Evolutionary conservation across 805 yeast genomes (phyloP), one percentile per base, ranked within the genome.

Genomic region (Suhomyces prunicola): DNA sequence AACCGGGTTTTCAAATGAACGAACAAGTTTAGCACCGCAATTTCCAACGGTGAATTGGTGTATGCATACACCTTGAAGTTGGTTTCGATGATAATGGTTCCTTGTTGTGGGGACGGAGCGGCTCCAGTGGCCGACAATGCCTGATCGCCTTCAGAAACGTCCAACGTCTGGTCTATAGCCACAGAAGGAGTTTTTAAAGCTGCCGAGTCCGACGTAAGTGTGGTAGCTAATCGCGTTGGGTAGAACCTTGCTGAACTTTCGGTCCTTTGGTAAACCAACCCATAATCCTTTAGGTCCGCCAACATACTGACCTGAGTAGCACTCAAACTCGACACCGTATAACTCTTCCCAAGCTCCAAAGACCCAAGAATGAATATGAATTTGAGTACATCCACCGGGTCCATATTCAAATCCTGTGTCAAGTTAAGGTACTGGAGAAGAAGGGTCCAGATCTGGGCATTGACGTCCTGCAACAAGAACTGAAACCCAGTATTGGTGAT

Each of bases 401-500:
- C 96, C 96, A 92, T 90, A 63, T 88, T 83, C 49, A 90, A 77
- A 26, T 85, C 84, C 63, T 89, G 93, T 1, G 97, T 83, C 78
- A 90, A 81, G 65, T 88, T 87, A 56, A 94, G 73, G 66, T 94
- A 94, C 66, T 94, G 97, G 40, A 94, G 72, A 46, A 94, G 72
- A 41, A 94, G 72, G 0, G 97, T 86, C 99, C 99, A 94, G 15
- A 94, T 86, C 69, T 94, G 99, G 0, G 96, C 87, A 66, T 90
- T 91, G 24, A 88, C 88, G 62, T 92, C 97, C 69, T 93, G 99
- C 44, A 94, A 74, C 55, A 94, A 71, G 63, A 94, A 94, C 72
- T 94, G 99, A 70, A 94, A 94, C 15, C 99, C 99, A 44, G 84
- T 82, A 59, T 90, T 88, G 1, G 99, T 93, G 64, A 94, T 94